Percentiles rank a stretch among this genome's conserved stretches.
Evolutionary conservation across 2,329 filamentous ascomycete species (phyloP).

Genomic region (Penicillium freii): DNA sequence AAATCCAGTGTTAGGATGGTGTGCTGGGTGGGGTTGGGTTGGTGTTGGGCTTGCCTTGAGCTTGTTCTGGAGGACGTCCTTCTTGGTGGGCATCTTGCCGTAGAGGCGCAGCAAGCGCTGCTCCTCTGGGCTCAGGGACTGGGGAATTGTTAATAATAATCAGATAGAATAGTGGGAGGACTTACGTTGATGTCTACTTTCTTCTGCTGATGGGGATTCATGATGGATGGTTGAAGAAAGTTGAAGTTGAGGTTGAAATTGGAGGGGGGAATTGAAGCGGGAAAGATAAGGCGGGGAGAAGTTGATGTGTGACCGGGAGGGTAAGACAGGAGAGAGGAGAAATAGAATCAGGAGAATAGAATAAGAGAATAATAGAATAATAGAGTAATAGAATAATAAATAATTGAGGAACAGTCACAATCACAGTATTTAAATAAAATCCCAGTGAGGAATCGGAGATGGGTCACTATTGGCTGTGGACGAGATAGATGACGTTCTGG

Average conservation of each 20-base stretch:
- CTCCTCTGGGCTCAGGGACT: conserved; percentile 93
- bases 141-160: conserved; percentile 13
- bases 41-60: conserved; percentile 62
- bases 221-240: conserved; percentile 43
- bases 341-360: neutral
- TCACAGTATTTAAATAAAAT: neutral
- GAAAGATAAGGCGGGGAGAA: conserved; percentile 10
- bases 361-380: neutral
- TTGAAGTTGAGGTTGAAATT: neutral
- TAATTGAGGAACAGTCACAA: neutral
- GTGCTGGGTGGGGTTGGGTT: neutral
- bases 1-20: neutral
- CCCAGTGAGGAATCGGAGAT: neutral
- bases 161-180: conserved; percentile 24
- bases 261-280: conserved; percentile 3
- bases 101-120: conserved; percentile 96
- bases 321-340: neutral
- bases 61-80: conserved; percentile 95
- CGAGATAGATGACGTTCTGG: neutral
- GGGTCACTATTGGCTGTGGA: neutral
- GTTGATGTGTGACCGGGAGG: neutral
- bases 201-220: conserved; percentile 98
- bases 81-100: conserved; percentile 94
- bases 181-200: conserved; percentile 94
- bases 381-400: neutral